Conservation (phyloP, 1,284 basidiomycete genomes). For the Boletus austroedulis region DNA sequence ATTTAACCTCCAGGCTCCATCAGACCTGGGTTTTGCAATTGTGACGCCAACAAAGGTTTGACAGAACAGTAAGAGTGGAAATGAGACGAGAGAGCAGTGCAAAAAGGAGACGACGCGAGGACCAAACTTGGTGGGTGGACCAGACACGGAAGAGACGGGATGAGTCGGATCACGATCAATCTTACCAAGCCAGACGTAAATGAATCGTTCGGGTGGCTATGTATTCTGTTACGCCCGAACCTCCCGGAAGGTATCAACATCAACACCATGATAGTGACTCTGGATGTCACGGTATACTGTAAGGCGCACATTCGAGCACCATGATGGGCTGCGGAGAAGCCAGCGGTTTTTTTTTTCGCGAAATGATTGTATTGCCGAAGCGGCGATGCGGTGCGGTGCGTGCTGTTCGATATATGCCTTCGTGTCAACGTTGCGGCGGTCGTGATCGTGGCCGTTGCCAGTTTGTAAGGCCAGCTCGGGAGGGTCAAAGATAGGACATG, state of each 20-base stretch:
- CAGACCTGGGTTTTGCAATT: not conserved
- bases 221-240: slow-evolving; percentile 22
- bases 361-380: not conserved
- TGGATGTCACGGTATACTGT: not conserved
- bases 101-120: not conserved
- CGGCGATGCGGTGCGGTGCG: not conserved
- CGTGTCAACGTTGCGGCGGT: slow-evolving; percentile 3
- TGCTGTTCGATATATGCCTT: not conserved
- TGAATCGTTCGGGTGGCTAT: slow-evolving; percentile 9
- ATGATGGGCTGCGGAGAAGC: not conserved
- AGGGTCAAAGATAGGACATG: slow-evolving; percentile 1
- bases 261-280: not conserved
- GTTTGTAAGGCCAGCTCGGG: not conserved
- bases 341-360: not conserved
- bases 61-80: slow-evolving; percentile 3
- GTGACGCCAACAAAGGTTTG: slow-evolving; percentile 4
- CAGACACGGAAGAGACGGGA: slow-evolving; percentile 20
- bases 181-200: not conserved
- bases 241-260: slow-evolving; percentile 4
- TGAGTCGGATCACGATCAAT: slow-evolving; percentile 20
- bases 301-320: not conserved
- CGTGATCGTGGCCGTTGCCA: slow-evolving; percentile 1
- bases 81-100: not conserved
- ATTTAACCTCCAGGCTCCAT: no score
- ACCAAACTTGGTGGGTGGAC: not conserved